Evolutionary conservation across 768 basidiomycete genomes (phyloP), one percentile per base, ranked within the genome.

Genomic region (Mycena crocata): DNA sequence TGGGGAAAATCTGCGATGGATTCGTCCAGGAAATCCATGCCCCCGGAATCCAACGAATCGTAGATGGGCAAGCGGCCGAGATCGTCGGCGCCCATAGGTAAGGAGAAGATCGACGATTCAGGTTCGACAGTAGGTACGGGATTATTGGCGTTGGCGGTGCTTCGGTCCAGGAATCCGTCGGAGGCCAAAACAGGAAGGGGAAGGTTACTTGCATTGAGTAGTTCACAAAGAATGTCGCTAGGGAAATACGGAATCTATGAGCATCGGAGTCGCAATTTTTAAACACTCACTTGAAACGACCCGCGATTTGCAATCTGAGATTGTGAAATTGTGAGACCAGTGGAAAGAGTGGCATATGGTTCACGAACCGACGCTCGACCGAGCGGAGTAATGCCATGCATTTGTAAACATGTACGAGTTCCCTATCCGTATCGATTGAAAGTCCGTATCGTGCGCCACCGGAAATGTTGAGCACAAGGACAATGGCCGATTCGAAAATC

Each of bases 391-490:
- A 37, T 14, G 21, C 14, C 67, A 84, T 76, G 66, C 83, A 84
- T 51, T 77, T 76, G 62, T 80, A 74, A 39, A 85, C 81, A 66
- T 85, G 84, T 24, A 67, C 64, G 44, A 83, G 71, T 17, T 82
- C 79, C 23, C 74, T 57, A 21, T 75, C 74, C 24, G 73, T 49
- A 57, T 83, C 82, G 34, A 68, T 63, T 8, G 55, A 30, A 17
- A 74, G 35, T 35, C 81, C 74, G 23, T 62, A 70, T 62, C 73
- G 76, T 52, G 75, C 78, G 55, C 72, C 80, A 39, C 74, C 80
- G 81, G 74, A 83, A 15, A 85, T 76, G 34, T 79, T 81, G 59
- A 86, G 77, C 54, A 86, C 71, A 8, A 85, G 76, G 3, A 87
- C 81, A 31, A 86, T 76, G 0, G 80, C 81, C 2, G 83, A 78